These are phyloP conservation scores for California macrophylla DNA, from an alignment of 441 rosid genomes.

Conservation along the genomic window DNA sequence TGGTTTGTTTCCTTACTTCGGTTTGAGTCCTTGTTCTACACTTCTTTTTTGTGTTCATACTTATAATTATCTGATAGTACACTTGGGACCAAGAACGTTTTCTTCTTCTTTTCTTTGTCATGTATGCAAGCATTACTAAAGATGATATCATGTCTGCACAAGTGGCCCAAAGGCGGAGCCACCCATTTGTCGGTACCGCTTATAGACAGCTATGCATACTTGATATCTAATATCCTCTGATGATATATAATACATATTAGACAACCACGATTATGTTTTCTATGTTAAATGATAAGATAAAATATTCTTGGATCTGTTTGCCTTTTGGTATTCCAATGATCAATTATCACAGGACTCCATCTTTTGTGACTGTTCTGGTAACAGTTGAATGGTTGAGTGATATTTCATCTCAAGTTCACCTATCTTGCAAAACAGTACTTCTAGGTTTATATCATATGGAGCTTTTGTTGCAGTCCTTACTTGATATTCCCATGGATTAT, in stretches of 20 bases:
- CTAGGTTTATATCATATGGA: not conserved
- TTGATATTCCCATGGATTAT: not conserved
- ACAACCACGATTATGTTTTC: slow-evolving; percentile 19
- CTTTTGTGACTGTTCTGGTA: not conserved
- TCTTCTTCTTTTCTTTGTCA: not conserved
- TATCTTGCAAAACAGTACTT: not conserved
- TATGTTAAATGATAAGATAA: slow-evolving; percentile 25
- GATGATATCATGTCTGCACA: not conserved
- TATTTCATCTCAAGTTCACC: not conserved
- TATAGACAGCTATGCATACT: slow-evolving; percentile 3
- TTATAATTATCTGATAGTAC: not conserved
- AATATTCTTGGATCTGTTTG: slow-evolving; percentile 18
- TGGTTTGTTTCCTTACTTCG: not conserved
- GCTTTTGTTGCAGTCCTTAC: not conserved
- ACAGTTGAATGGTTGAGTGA: not conserved
- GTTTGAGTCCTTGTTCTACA: not conserved
- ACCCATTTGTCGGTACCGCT: not conserved
- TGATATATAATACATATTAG: slow-evolving; percentile 5
- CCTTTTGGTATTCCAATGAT: slow-evolving; percentile 1
- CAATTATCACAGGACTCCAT: slow-evolving; percentile 5
- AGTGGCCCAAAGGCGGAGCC: slow-evolving; percentile 1
- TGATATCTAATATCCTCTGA: not conserved
- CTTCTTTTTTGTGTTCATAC: not conserved
- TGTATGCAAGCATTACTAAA: not conserved
- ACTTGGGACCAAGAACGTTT: not conserved